Conservation (phyloP, 768 basidiomycete genomes). For the Suillus alpinus region DNA sequence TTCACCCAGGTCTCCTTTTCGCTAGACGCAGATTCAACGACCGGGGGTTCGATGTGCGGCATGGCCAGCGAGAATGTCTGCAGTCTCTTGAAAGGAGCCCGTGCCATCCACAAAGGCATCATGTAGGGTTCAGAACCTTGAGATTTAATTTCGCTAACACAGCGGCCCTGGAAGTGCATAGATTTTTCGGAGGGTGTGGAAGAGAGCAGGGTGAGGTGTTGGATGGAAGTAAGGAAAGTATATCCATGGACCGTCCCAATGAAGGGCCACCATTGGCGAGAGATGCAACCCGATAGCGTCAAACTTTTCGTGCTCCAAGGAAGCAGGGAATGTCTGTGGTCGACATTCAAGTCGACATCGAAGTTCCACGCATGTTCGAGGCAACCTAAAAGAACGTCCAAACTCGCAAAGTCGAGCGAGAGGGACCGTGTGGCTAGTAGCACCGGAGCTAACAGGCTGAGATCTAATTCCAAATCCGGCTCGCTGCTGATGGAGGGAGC, state of each 20-base stretch:
- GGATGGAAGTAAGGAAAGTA: conserved; percentile 34
- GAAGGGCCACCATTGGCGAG: conserved; percentile 32
- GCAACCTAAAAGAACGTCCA: conserved; percentile 34
- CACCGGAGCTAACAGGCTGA: conserved; percentile 9
- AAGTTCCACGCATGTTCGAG: conserved; percentile 13
- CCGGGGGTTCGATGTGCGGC: not conserved
- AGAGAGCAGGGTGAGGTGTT: conserved; percentile 33
- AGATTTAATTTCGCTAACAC: not conserved
- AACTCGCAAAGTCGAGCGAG: conserved; percentile 28
- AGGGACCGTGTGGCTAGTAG: conserved; percentile 13
- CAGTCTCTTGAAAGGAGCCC: conserved; percentile 30
- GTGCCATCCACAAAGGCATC: conserved; percentile 14
- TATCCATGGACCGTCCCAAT: conserved; percentile 27
- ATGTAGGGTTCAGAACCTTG: not conserved
- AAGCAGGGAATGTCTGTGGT: conserved; percentile 23
- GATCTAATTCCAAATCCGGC: conserved; percentile 16
- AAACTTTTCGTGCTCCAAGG: conserved; percentile 18
- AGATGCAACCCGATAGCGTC: conserved; percentile 28
- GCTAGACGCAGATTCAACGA: not conserved
- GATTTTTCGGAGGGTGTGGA: not conserved
- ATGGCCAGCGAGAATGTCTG: not conserved
- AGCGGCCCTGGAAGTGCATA: not conserved
- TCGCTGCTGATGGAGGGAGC: conserved; percentile 2
- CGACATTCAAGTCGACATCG: not conserved
- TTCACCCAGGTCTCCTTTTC: not conserved